A percentile compares a stretch with the other conserved stretches of the same genome.
Conservation (phyloP, 176 grass and related monocot genomes). For the Otatea glauca region DNA sequence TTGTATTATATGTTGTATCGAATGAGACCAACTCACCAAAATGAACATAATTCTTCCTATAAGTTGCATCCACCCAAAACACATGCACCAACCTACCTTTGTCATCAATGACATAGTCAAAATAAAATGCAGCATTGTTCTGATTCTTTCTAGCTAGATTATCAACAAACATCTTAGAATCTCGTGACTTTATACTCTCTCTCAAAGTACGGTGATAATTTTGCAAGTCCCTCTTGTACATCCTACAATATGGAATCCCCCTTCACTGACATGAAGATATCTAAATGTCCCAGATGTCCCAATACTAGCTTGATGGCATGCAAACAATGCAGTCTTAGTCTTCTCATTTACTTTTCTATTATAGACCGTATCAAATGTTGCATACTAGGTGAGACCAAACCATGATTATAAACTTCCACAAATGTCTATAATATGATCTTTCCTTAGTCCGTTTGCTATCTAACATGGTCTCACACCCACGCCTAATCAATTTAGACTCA, state of each 20-base stretch:
- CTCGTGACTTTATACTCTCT: neutral
- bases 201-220: no score
- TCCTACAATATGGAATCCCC: neutral
- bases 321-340: neutral
- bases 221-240: no score
- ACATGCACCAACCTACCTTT: neutral
- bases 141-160: neutral
- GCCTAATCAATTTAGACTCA: no score
- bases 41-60: neutral
- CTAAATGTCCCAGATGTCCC: neutral
- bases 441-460: no score
- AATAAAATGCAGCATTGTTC: neutral
- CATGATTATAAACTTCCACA: no score
- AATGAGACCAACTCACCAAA: neutral
- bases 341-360: neutral
- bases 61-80: neutral
- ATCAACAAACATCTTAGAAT: neutral
- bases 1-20: neutral
- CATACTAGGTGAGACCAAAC: neutral
- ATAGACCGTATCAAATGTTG: neutral
- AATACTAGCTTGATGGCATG: neutral
- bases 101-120: neutral
- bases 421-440: no score
- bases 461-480: no score
- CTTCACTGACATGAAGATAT: neutral